phyloP scores from a whole-genome alignment of 2,329 filamentous ascomycete species.

The Alternaria longipes region DNA sequence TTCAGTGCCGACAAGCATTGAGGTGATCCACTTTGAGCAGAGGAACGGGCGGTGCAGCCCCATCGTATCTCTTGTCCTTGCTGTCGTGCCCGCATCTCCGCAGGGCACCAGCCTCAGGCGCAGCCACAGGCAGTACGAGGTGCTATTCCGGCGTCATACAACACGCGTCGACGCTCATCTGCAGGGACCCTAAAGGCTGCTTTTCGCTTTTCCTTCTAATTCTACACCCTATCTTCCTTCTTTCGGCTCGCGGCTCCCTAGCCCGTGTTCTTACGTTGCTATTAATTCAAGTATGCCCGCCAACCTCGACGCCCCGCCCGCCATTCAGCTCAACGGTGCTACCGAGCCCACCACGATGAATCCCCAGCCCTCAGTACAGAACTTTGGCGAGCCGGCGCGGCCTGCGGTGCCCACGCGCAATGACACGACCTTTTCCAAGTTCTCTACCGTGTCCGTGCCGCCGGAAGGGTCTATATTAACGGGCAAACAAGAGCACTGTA shows the following conservation, averaged over 20 bases:
- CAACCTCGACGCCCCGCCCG: conserved; percentile 32
- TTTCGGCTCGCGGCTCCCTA: conserved; percentile 15
- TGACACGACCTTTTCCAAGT: conserved; percentile 49
- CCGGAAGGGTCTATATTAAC: conserved; percentile 74
- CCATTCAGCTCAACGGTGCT: conserved; percentile 46
- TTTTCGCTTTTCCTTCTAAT: conserved; percentile 12
- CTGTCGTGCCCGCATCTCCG: conserved; percentile 19
- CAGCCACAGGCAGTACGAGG: conserved; percentile 33
- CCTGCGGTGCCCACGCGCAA: conserved; percentile 30
- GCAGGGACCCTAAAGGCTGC: conserved; percentile 8
- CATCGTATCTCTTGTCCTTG: conserved; percentile 19
- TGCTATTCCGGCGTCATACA: conserved; percentile 39
- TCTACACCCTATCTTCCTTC: conserved; percentile 9
- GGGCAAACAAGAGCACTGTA: conserved; percentile 98
- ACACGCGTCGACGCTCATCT: conserved; percentile 36
- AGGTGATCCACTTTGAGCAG: conserved; percentile 21
- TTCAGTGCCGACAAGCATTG: conserved; percentile 29
- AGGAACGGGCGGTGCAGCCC: conserved; percentile 21
- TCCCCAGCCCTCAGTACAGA: conserved; percentile 29
- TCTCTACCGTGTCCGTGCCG: conserved; percentile 57
- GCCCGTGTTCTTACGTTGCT: conserved; percentile 12
- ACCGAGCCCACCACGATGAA: conserved; percentile 45
- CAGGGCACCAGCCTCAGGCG: conserved; percentile 34
- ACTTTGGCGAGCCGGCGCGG: conserved; percentile 32
- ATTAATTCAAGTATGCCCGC: conserved; percentile 38